phyloP scores from a whole-genome alignment of 257 asterid species.

The Nemophila menziesii region DNA sequence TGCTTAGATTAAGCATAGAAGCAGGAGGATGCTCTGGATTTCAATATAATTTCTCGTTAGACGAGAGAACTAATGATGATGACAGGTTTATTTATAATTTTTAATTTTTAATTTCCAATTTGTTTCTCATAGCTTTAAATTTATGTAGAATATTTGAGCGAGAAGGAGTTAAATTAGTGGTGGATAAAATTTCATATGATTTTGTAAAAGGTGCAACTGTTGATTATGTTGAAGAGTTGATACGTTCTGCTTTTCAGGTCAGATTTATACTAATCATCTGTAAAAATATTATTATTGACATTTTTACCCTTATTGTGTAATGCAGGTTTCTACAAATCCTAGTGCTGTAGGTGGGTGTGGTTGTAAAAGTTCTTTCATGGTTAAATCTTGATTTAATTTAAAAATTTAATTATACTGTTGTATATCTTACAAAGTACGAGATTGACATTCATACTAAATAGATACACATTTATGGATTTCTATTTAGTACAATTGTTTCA shows the following conservation, averaged over 20 bases:
- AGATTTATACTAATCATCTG: slow-evolving; percentile 7
- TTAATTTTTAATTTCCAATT: neutral
- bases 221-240: slow-evolving; percentile 89
- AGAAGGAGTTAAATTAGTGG: slow-evolving; percentile 81
- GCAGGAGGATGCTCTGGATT: slow-evolving; percentile 99
- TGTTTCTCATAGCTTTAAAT: neutral
- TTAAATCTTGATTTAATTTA: slow-evolving; percentile 3
- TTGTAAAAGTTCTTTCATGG: slow-evolving; percentile 87
- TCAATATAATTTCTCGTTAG: slow-evolving; percentile 80
- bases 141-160: slow-evolving; percentile 65
- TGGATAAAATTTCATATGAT: slow-evolving; percentile 69
- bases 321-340: slow-evolving; percentile 80
- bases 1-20: slow-evolving; percentile 80
- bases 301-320: neutral
- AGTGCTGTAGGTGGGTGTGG: slow-evolving; percentile 96
- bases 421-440: neutral
- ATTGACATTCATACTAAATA: neutral
- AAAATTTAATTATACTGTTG: neutral
- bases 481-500: neutral
- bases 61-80: slow-evolving; percentile 51
- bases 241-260: slow-evolving; percentile 95
- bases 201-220: slow-evolving; percentile 86
- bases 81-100: slow-evolving; percentile 47
- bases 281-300: neutral
- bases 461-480: neutral